These are phyloP conservation scores for Novakomyces olei DNA, from an alignment of 805 yeast genomes.

Conservation along the genomic window DNA sequence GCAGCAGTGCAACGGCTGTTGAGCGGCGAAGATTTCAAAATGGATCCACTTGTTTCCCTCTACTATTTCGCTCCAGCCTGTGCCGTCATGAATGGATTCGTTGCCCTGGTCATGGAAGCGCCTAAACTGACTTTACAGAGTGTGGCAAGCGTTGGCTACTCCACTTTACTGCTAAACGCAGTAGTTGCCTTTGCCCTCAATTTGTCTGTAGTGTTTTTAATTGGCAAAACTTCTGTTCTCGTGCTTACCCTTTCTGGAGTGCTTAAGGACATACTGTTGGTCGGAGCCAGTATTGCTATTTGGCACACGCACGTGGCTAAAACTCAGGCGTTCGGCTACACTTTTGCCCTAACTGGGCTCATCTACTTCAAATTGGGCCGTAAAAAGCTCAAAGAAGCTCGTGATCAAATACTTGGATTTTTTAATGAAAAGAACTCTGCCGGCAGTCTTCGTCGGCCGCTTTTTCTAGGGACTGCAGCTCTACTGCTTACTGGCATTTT, in stretches of 20 bases:
- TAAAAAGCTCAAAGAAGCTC: too few relatives aligned
- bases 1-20: constrained; percentile 11
- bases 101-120: constrained; percentile 7
- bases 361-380: constrained; percentile 12
- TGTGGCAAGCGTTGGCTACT: constrained; percentile 7
- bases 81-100: constrained; percentile 7
- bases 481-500: too few relatives aligned
- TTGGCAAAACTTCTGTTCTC: constrained; percentile 12
- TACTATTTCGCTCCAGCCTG: constrained; percentile 12
- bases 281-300: constrained; percentile 10
- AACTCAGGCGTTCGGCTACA: constrained; percentile 11
- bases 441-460: too few relatives aligned
- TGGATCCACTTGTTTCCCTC: constrained; percentile 13
- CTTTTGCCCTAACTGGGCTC: constrained; percentile 11
- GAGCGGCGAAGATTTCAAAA: constrained; percentile 7
- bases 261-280: constrained; percentile 12
- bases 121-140: constrained; percentile 6
- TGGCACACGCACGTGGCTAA: constrained; percentile 11
- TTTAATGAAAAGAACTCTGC: too few relatives aligned
- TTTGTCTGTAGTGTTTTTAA: constrained; percentile 11
- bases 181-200: constrained; percentile 10
- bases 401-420: too few relatives aligned
- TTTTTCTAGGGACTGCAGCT: too few relatives aligned
- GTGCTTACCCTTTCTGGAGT: constrained; percentile 13
- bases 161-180: constrained; percentile 9